phyloP scores from a whole-genome alignment of 768 basidiomycete genomes.

The Suillus subalutaceus region DNA sequence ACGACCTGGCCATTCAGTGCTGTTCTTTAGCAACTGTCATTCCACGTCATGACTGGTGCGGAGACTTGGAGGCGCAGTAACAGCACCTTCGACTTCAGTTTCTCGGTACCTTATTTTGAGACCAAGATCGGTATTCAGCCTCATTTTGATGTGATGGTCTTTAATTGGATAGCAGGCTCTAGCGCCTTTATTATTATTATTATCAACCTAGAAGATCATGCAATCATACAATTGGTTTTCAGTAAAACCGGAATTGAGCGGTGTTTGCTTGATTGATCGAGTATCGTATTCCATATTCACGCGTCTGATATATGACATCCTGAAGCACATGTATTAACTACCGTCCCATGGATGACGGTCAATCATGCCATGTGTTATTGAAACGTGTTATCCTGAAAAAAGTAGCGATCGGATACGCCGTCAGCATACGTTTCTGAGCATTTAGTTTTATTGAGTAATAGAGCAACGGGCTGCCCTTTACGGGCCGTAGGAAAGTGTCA shows the following conservation, averaged over 20 bases:
- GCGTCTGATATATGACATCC: conserved; percentile 13
- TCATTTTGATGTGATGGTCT: conserved; percentile 21
- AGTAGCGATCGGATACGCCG: conserved; percentile 7
- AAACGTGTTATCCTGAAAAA: conserved; percentile 28
- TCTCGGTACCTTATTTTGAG: conserved; percentile 19
- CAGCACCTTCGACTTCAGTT: conserved; percentile 20
- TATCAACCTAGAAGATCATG: conserved; percentile 10
- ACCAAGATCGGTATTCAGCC: conserved; percentile 22
- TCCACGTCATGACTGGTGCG: conserved; percentile 16
- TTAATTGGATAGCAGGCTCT: conserved; percentile 19
- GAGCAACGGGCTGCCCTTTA: conserved; percentile 2
- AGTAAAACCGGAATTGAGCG: conserved; percentile 4
- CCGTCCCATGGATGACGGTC: conserved; percentile 10
- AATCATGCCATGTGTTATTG: conserved; percentile 25
- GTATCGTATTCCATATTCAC: conserved; percentile 5
- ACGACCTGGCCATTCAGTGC: conserved; percentile 2
- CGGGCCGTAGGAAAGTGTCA: conserved; percentile 24
- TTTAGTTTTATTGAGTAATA: conserved; percentile 10
- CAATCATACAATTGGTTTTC: conserved; percentile 3
- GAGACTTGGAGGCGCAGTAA: conserved; percentile 14
- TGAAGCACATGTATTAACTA: conserved; percentile 10
- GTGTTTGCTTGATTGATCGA: conserved; percentile 16
- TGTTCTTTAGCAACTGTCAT: conserved; percentile 15
- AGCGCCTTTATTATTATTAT: conserved; percentile 15
- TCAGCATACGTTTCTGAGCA: background rate